Evolutionary conservation across 176 grass and related monocot species (phyloP), one percentile per base, ranked within the genome.

Genomic region (Carex parvula): DNA sequence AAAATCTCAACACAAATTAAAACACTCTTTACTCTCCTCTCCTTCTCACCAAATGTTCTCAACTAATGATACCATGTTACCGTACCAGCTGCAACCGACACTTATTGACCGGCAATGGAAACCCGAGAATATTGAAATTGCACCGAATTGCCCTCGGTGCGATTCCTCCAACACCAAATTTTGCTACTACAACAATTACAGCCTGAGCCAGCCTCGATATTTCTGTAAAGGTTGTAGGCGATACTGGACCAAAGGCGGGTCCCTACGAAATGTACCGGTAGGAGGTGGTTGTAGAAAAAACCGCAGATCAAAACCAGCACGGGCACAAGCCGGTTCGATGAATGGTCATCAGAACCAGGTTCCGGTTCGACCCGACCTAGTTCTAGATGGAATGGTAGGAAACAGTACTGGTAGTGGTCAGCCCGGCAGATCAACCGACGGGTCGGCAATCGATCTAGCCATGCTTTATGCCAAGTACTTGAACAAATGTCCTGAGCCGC

Each of bases 161-260:
- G 87, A 91, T 64, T 97, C 94, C 16, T 75, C 90, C 62, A 94
- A 97, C 87, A 94, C 94, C 83, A 97, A 97, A 84, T 97, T 97
- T 62, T 97, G 94, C 88, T 97, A 97, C 92, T 97, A 94, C 92
- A 97, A 97, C 88, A 97, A 97, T 81, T 97, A 97, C 90, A 97
- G 94, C 92, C 88, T 94, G 63, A 92, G 83, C 81, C 94, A 97
- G 87, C 94, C 94, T 20, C 92, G 94, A 46, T 97, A 97, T 89
- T 94, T 97, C 90, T 97, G 94, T 89, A 97, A 97, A 82, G 90
- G 88, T 10, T 97, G 94, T 86, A 84, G 94, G 57, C 85, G 94
- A 0, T 97, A 97, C 85, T 97, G 94, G 94, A 97, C 94, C 85
- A 94, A 92, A 80, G 94, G 94, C 6, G 94, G 94, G n/a, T 97